Percentiles rank a stretch among this genome's conserved stretches.
Conservation (phyloP, 352 stramenopile species). For the Plasmopara muralis region DNA sequence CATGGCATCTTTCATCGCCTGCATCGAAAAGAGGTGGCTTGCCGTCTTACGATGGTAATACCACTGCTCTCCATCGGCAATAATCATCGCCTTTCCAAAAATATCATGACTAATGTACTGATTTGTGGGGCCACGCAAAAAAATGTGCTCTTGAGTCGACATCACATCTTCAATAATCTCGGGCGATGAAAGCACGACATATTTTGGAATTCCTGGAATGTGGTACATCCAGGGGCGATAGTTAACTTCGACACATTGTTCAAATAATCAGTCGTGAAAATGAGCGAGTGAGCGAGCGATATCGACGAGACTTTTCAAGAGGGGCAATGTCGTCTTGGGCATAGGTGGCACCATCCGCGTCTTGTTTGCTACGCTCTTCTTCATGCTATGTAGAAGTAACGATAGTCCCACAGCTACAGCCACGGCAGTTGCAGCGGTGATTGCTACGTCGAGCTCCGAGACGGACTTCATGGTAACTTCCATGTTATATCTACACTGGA, state of each 20-base stretch:
- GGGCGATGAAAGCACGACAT: conserved; percentile 32
- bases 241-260: conserved; percentile 29
- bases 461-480: conserved; percentile 14
- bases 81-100: conserved; percentile 51
- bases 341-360: conserved; percentile 19
- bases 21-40: conserved; percentile 78
- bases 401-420: conserved; percentile 24
- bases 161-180: conserved; percentile 42
- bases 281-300: conserved; percentile 19
- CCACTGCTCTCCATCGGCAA: conserved; percentile 38
- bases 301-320: conserved; percentile 40
- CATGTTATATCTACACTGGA: too few relatives aligned
- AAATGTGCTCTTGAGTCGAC: conserved; percentile 55
- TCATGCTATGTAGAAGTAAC: conserved; percentile 17
- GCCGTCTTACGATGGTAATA: conserved; percentile 64
- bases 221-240: conserved; percentile 35
- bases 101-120: conserved; percentile 37
- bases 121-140: conserved; percentile 42
- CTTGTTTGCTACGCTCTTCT: conserved; percentile 13
- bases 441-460: conserved; percentile 11
- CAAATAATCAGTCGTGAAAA: conserved; percentile 46
- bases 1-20: conserved; percentile 44
- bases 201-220: conserved; percentile 26
- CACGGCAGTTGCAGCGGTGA: conserved; percentile 16
- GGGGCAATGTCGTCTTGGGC: conserved; percentile 25